These are phyloP conservation scores for Boletus hoseneyae DNA, from an alignment of 1,284 basidiomycete genomes.

Conservation along the genomic window DNA sequence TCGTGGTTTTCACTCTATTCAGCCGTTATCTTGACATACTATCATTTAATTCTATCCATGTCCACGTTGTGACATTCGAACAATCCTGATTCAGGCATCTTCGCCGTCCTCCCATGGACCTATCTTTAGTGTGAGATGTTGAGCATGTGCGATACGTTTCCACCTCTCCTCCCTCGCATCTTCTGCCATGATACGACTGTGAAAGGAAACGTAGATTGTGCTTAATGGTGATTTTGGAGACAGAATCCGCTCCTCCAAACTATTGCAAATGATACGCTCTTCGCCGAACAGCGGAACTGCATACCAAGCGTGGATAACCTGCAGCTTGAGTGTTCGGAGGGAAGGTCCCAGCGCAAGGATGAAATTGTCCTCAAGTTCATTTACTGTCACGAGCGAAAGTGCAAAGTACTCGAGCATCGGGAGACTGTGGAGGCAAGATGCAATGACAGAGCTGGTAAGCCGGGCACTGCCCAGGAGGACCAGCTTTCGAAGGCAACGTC, in stretches of 20 bases:
- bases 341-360: constrained; percentile 31
- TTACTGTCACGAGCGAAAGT: constrained; percentile 36
- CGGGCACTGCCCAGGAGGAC: constrained; percentile 38
- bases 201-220: constrained; percentile 29
- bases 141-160: constrained; percentile 25
- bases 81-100: constrained; percentile 4
- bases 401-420: constrained; percentile 37
- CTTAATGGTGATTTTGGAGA: constrained; percentile 7
- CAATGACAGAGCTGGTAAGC: constrained; percentile 32
- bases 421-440: constrained; percentile 30
- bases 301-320: constrained; percentile 36
- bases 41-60: constrained; percentile 2
- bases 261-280: constrained; percentile 32
- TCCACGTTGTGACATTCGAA: neutral
- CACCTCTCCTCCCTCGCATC: constrained; percentile 28
- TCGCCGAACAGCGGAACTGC: constrained; percentile 30
- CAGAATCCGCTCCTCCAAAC: constrained; percentile 21
- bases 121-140: constrained; percentile 23
- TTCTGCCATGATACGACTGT: constrained; percentile 26
- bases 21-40: neutral
- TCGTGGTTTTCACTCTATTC: neutral
- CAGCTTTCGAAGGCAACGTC: constrained; percentile 33
- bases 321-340: constrained; percentile 35
- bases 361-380: constrained; percentile 37
- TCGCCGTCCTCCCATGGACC: constrained; percentile 17